Evolutionary conservation across 75 land plant genomes (phyloP), one percentile per base, ranked within the genome.

Genomic region (Picea sitchensis): DNA sequence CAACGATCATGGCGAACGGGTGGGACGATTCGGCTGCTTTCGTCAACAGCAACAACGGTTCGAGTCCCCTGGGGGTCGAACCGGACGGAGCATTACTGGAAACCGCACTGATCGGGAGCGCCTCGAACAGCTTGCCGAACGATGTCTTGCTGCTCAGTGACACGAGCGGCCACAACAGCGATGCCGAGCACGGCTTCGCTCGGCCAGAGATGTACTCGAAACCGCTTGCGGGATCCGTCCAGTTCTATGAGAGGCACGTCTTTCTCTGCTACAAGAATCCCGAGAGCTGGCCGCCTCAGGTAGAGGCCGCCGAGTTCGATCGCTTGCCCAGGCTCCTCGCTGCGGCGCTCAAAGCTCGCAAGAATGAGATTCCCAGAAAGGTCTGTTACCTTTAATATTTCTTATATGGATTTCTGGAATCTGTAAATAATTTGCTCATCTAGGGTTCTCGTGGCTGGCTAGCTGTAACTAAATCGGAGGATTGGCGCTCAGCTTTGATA

Each of bases 211-310:
- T 98, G 83, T 77, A 90, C 15, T 79, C 82, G 86, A 76, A 71
- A 5, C 59, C 76, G n/a, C 83, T 98, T 61, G 92, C 68, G 14
- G 99, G 98, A 5, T 87, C 91, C 58, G 98, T 98, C 38, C 77
- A 88, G 71, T 62, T 68, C 26, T 95, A 91, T 83, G 86, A 92
- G 62, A 86, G 96, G 11, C 99, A 98, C 60, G 88, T 98, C 23
- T 95, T 98, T 68, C 84, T 98, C 60, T 92, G 96, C 81, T 92
- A 93, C 84, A 93, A 98, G 84, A 82, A 86, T 36, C 90, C 98
- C 5, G 30, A 85, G 62, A 85, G 82, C 47, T 98, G 99, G 99
- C 99, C 99, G 32, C 58, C 96, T 3, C 80, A 86, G 9, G 86
- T 95, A 15, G 92, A 95, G 84, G 90, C 87, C 14, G 85, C 96